Percentiles rank a stretch among this genome's conserved stretches.
Conservation (phyloP, 441 rosid genomes). For the Francoa sonchifolia region DNA sequence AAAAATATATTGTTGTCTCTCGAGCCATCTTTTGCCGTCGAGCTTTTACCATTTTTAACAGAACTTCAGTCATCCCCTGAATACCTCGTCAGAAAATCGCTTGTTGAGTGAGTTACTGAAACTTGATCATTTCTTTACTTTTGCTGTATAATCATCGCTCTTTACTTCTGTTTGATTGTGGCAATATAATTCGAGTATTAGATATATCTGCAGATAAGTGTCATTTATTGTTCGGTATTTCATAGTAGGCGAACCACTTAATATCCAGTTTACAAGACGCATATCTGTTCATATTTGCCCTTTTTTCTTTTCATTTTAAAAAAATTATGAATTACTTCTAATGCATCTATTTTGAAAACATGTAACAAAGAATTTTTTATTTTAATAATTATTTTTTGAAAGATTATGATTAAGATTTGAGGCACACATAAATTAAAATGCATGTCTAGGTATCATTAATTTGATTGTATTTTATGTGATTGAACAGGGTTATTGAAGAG, state of each 20-base stretch:
- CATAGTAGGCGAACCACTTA: no score
- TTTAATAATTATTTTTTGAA: not conserved
- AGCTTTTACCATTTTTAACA: conserved; percentile 63
- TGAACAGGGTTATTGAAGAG: conserved; percentile 78
- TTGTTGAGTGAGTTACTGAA: conserved; percentile 61
- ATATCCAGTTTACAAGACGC: no score
- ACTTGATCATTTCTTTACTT: conserved; percentile 17
- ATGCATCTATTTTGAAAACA: no score
- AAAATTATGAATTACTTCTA: no score
- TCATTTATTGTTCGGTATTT: no score
- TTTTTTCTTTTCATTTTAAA: no score
- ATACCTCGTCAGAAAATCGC: conserved; percentile 62
- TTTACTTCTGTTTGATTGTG: conserved; percentile 1
- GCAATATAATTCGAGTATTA: not conserved
- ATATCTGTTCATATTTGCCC: no score
- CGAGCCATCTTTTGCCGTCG: conserved; percentile 62
- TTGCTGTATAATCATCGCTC: not conserved
- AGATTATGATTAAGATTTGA: not conserved
- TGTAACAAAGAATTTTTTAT: no score
- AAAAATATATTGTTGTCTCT: conserved; percentile 56
- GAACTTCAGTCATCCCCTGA: conserved; percentile 81
- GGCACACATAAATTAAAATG: not conserved
- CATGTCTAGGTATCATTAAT: conserved; percentile 1
- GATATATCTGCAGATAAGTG: no score
- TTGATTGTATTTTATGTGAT: conserved; percentile 12